Base-by-base conservation (phyloP, 305 asterid genomes). In the Fraxinus xanthoxyloides region DNA sequence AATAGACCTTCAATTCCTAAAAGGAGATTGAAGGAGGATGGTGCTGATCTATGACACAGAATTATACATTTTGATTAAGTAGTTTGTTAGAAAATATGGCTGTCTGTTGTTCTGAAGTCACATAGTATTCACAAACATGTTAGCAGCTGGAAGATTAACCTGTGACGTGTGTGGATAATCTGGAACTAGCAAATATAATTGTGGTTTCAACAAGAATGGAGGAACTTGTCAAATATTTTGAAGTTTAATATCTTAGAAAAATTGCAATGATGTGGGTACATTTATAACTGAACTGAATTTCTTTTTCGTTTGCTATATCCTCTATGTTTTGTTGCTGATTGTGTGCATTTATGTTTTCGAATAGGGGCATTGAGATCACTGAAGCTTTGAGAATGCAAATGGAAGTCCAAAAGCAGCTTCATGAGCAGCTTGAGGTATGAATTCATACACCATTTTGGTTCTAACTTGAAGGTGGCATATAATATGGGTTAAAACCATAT, bases 371-470 rank as follows among this genome's bases (percentile, higher is more conserved):
- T 63, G 98, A 91, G 86, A 92, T 93, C 84, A 92, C 98, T 36
- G 99, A 95, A 92, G 97, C 99, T 26, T 86, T 95, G 81, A 88
- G 96, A 77, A 43, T 95, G 88, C 99, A 95, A 87, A 92, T 95
- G 96, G 99, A 95, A 84, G 99, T 95, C 67, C 99, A 95, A 90
- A 95, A 95, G 88, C 91, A 90, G 87, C 97, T 95, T 77, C 99
- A 95, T 19, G 99, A 95, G 87, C 99, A 95, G 84, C 98, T 95
- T 81, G 99, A 95, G 98, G 98, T 93, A 89, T 76, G 81, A 56
- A 30, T 51, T 79, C 51, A 24, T 84, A 72, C 79, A 28, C 19
- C 79, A 54, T 38, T 12, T 51, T 76, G 61, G 74, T 72, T 28
- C 67, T 77, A 78, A 76, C 80, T 21, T 5, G 78, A 79, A 43